phyloP scores from a whole-genome alignment of 2,329 filamentous ascomycete genomes.

The Calonectria ilicicola region DNA sequence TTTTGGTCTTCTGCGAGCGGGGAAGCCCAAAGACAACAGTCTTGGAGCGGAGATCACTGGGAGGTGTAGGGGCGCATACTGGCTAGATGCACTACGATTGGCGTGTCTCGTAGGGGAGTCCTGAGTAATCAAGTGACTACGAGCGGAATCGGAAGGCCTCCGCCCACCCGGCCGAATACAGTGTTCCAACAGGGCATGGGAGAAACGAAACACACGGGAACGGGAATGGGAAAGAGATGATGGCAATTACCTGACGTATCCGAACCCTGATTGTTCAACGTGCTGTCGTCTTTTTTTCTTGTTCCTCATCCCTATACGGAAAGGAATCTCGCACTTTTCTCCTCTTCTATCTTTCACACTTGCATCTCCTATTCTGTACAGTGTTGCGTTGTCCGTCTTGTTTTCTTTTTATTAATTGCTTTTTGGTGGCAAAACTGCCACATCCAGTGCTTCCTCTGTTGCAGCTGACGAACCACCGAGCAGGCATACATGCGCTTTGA shows the following conservation, averaged over 20 bases:
- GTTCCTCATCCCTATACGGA: neutral
- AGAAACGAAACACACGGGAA: constrained; percentile 1
- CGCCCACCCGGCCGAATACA: neutral
- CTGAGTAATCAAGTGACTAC: neutral
- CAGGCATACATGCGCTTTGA: constrained; percentile 3
- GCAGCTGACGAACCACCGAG: neutral
- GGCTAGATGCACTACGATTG: neutral
- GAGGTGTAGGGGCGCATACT: neutral
- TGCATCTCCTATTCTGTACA: neutral
- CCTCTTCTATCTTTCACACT: neutral
- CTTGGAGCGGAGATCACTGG: neutral
- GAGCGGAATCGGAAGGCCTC: neutral
- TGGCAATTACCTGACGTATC: neutral
- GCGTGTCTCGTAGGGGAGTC: neutral
- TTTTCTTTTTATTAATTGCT: constrained; percentile 8
- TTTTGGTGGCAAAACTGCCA: neutral
- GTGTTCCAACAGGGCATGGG: neutral
- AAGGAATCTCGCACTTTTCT: neutral
- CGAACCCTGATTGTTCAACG: neutral
- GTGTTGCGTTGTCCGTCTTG: neutral
- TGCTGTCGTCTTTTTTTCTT: neutral
- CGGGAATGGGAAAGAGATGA: constrained; percentile 12
- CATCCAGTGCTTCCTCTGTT: neutral
- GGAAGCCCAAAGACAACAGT: neutral
- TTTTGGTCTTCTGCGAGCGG: neutral